Percentiles rank a stretch among this genome's conserved stretches.
Evolutionary conservation across 164 flowering plant genomes (phyloP).

Genomic region (Echeveria elegans): DNA sequence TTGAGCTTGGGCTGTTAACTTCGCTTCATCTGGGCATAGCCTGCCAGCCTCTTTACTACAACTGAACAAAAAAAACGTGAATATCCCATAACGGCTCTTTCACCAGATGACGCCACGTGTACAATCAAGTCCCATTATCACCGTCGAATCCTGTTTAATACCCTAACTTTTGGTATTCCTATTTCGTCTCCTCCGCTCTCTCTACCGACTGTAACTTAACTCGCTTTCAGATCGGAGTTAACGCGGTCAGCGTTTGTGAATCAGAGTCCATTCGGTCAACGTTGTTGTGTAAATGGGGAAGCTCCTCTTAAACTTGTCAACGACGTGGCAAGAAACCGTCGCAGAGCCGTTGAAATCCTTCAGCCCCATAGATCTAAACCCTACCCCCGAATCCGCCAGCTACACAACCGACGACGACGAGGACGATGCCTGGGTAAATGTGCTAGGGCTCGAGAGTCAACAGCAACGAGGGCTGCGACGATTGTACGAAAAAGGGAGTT

Average conservation of each 20-base stretch:
- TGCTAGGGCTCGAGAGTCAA: constrained; percentile 74
- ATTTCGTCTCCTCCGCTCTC: constrained; percentile 16
- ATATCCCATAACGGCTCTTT: too few species aligned
- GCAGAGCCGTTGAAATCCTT: constrained; percentile 4
- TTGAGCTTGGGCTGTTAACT: too few species aligned
- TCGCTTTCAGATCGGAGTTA: constrained; percentile 1
- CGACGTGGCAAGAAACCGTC: constrained; percentile 25
- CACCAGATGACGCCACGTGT: constrained; percentile 31
- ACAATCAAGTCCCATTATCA: constrained; percentile 14
- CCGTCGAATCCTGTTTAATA: constrained; percentile 31
- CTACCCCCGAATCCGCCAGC: constrained; percentile 5
- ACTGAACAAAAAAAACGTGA: too few species aligned
- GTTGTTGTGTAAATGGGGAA: constrained; percentile 39
- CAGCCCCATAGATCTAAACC: constrained; percentile 16
- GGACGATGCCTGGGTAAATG: constrained; percentile 41
- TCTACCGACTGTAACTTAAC: constrained; percentile 22
- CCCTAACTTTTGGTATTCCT: constrained; percentile 13
- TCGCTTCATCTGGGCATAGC: not conserved
- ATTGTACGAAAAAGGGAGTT: constrained; percentile 53
- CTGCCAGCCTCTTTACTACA: not conserved
- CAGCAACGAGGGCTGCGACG: constrained; percentile 42
- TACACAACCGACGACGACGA: constrained; percentile 2
- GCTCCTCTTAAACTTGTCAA: constrained; percentile 45
- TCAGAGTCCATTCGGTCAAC: not conserved
- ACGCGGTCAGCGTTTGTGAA: not conserved